Percentiles rank a stretch among this genome's conserved stretches.
Evolutionary conservation across 2,329 filamentous ascomycete species (phyloP).

Genomic region (Mollisiaceae sp.): DNA sequence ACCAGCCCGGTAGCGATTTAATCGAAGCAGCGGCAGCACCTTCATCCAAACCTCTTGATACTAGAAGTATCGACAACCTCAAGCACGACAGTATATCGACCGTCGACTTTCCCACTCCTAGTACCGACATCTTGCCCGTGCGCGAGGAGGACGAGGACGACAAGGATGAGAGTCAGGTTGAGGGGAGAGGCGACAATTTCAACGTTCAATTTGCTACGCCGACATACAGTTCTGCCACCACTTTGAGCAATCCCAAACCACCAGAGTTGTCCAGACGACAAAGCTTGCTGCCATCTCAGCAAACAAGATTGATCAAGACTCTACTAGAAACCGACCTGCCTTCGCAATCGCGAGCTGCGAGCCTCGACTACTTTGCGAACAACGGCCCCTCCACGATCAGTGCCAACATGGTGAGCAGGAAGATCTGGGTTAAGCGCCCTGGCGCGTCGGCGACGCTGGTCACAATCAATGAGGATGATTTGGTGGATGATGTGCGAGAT

Average conservation of each 20-base stretch:
- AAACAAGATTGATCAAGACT: constrained; percentile 55
- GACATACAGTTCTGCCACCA: constrained; percentile 7
- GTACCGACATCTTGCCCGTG: constrained; percentile 37
- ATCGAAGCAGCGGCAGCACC: constrained; percentile 15
- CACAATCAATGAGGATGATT: constrained; percentile 81
- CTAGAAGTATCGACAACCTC: constrained; percentile 19
- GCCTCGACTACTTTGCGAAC: constrained; percentile 41
- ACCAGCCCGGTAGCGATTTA: constrained; percentile 30
- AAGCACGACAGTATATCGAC: constrained; percentile 39
- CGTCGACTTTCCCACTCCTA: constrained; percentile 40
- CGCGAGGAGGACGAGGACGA: constrained; percentile 34
- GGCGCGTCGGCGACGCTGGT: constrained; percentile 87
- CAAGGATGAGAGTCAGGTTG: constrained; percentile 21
- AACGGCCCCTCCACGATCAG: constrained; percentile 41
- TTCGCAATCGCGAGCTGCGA: constrained; percentile 42
- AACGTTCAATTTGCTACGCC: constrained; percentile 11
- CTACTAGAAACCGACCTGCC: constrained; percentile 53
- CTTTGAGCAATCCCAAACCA: constrained; percentile 31
- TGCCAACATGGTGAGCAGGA: constrained; percentile 66
- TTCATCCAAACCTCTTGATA: constrained; percentile 25
- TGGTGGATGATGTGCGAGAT: constrained; percentile 94
- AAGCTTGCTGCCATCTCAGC: constrained; percentile 52
- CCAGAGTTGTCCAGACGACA: constrained; percentile 44
- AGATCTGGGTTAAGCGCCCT: constrained; percentile 93
- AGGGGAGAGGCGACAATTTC: constrained; percentile 8